Percentiles rank a stretch among this genome's conserved stretches.
phyloP scores from a whole-genome alignment of 305 asterid genomes.

The Fraxinus velutina region DNA sequence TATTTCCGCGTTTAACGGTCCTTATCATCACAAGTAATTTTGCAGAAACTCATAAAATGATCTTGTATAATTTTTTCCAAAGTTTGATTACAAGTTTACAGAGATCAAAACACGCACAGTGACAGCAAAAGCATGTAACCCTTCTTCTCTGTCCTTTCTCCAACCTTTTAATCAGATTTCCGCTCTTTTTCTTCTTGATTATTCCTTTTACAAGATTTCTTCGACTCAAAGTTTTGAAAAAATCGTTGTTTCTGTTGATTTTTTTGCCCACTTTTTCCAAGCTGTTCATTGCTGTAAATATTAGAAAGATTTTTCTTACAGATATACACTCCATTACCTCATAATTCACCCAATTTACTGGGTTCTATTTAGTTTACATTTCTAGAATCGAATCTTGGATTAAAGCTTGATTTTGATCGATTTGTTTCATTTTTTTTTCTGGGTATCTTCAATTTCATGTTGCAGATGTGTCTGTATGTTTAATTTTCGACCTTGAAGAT shows the following conservation, averaged over 20 bases:
- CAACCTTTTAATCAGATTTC: neutral
- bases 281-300: neutral
- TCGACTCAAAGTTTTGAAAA: neutral
- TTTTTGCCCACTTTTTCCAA: neutral
- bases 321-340: neutral
- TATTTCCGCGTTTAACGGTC: neutral
- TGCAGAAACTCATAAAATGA: neutral
- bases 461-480: neutral
- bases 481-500: neutral
- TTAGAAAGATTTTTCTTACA: neutral
- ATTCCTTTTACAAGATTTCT: neutral
- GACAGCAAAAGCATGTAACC: neutral
- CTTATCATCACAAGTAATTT: neutral
- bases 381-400: neutral
- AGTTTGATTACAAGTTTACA: neutral
- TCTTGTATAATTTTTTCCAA: neutral
- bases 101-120: neutral
- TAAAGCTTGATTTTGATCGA: neutral
- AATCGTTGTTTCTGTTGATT: neutral
- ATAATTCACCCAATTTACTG: neutral
- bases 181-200: neutral
- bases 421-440: neutral
- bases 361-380: constrained; percentile 1
- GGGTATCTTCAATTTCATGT: neutral
- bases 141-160: neutral